Conservation (phyloP, 306 rosid genomes). For the Cucumis melo region DNA sequence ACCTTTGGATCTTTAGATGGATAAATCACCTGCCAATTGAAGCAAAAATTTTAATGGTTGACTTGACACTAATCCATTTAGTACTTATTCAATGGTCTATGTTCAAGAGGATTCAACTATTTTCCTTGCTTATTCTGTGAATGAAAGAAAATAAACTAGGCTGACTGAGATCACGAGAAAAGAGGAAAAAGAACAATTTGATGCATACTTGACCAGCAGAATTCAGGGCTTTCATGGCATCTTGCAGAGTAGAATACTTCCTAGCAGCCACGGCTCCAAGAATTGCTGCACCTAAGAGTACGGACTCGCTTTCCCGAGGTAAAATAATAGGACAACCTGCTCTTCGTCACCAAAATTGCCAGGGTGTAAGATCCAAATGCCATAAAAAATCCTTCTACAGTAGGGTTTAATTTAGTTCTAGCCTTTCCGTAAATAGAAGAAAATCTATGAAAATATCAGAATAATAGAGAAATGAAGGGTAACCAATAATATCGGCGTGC, state of each 20-base stretch:
- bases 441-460: background rate
- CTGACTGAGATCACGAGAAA: background rate
- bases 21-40: conserved; percentile 51
- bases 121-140: background rate
- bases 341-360: background rate
- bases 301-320: conserved; percentile 89
- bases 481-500: conserved; percentile 85
- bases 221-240: conserved; percentile 81
- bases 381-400: background rate
- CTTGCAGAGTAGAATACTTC: conserved; percentile 50
- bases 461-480: conserved; percentile 11
- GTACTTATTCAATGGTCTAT: background rate
- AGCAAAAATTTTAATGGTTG: background rate
- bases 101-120: background rate
- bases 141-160: background rate
- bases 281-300: conserved; percentile 94
- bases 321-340: conserved; percentile 85
- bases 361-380: background rate
- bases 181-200: background rate
- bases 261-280: conserved; percentile 82
- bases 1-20: conserved; percentile 81
- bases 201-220: conserved; percentile 82
- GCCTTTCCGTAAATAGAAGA: background rate
- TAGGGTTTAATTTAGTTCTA: background rate
- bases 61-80: background rate